Percentiles rank a stretch among this genome's conserved stretches.
Evolutionary conservation across 371 early-diverging fungal species (phyloP).

Genomic region (Haplosporangium sp.): DNA sequence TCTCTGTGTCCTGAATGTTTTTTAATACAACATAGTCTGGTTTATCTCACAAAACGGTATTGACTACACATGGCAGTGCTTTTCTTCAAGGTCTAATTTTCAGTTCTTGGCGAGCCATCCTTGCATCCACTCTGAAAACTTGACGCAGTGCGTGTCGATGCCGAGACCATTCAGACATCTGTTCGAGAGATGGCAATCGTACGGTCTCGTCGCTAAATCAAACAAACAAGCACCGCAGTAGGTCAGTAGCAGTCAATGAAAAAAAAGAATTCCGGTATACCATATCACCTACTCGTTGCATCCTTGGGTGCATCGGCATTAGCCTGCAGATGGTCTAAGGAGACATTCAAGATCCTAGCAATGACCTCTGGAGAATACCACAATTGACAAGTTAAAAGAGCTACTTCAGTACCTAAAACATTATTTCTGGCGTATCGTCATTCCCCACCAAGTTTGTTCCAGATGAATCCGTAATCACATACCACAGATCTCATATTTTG

Average conservation of each 20-base stretch:
- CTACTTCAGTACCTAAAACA: too few species aligned
- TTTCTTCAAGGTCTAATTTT: neutral
- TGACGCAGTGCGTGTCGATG: conserved; percentile 62
- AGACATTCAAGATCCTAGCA: conserved; percentile 59
- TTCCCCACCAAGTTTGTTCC: too few species aligned
- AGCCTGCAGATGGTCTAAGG: conserved; percentile 65
- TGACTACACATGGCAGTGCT: too few species aligned
- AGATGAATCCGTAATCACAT: conserved; percentile 21
- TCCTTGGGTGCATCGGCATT: conserved; percentile 59
- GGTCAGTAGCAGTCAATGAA: neutral
- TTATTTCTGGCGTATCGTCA: too few species aligned
- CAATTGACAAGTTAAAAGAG: too few species aligned
- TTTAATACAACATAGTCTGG: neutral
- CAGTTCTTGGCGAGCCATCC: conserved; percentile 28
- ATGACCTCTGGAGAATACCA: conserved; percentile 57
- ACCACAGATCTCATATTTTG: conserved; percentile 86
- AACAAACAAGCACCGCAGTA: too few species aligned
- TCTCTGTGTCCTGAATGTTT: neutral
- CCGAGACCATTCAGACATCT: conserved; percentile 63
- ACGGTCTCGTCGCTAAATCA: conserved; percentile 66
- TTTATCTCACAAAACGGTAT: neutral
- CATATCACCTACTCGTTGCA: neutral
- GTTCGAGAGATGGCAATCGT: conserved; percentile 72
- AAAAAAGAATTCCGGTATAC: neutral
- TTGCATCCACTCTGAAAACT: conserved; percentile 70